These are phyloP conservation scores for Eucalyptus melliodora DNA, from an alignment of 345 rosid species.

Conservation along the genomic window DNA sequence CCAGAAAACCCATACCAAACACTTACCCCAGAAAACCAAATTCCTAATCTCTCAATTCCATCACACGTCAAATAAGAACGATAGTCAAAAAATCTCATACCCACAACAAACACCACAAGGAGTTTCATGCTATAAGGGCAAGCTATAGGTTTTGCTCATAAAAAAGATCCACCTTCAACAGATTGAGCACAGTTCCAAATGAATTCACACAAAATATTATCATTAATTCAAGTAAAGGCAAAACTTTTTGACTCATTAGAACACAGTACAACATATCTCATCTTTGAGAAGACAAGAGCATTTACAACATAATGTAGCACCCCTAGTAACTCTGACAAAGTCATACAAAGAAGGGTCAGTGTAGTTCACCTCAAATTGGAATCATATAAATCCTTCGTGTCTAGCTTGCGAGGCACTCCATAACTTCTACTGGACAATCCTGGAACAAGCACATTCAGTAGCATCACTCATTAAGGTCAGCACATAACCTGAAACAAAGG, in stretches of 20 bases:
- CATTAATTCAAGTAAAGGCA: neutral
- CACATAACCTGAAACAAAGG: neutral
- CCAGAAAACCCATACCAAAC: neutral
- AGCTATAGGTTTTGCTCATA: neutral
- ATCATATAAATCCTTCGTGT: slow-evolving; percentile 13
- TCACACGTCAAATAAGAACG: neutral
- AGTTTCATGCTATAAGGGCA: neutral
- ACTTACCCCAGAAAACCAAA: neutral
- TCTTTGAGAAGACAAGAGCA: neutral
- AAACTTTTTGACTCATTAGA: neutral
- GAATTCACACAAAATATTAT: neutral
- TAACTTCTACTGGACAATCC: slow-evolving; percentile 35
- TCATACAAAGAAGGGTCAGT: neutral
- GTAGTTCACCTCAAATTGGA: slow-evolving; percentile 30
- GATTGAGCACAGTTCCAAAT: neutral
- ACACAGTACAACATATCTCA: neutral
- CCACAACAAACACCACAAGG: neutral
- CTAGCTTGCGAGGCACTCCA: slow-evolving; percentile 17
- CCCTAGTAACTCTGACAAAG: neutral
- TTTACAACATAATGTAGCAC: neutral
- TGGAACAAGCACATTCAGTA: slow-evolving; percentile 6
- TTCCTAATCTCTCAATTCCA: neutral
- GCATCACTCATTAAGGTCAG: neutral
- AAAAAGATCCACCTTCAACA: neutral
- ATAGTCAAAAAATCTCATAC: neutral